phyloP scores from a whole-genome alignment of 306 rosid genomes.

The Phaseolus lunatus region DNA sequence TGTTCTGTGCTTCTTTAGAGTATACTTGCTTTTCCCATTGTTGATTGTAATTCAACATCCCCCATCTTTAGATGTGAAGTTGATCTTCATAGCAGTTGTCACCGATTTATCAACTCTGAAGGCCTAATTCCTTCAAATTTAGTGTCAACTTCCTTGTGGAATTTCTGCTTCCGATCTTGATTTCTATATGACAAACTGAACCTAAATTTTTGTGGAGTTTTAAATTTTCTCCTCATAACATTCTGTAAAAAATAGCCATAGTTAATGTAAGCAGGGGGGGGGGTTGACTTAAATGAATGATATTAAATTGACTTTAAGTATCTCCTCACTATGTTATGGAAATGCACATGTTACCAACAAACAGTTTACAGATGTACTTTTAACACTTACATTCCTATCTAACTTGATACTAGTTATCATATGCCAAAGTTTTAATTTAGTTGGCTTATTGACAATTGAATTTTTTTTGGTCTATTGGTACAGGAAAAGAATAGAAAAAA shows the following conservation, averaged over 20 bases:
- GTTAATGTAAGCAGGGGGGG: neutral
- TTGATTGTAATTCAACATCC: conserved; percentile 8
- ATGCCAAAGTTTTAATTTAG: neutral
- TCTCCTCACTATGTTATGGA: conserved; percentile 3
- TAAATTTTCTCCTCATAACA: conserved; percentile 11
- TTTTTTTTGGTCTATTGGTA: conserved; percentile 1
- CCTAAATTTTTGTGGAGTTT: neutral
- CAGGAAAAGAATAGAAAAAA: neutral
- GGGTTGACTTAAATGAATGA: neutral
- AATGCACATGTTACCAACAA: neutral
- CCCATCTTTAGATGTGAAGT: conserved; percentile 14
- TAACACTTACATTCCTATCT: conserved; percentile 26
- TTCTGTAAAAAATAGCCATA: neutral
- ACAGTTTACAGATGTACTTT: neutral
- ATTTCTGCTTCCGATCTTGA: conserved; percentile 11
- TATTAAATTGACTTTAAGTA: neutral
- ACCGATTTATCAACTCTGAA: conserved; percentile 20
- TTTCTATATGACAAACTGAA: neutral
- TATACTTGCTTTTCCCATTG: neutral
- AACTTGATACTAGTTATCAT: conserved; percentile 7
- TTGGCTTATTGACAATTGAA: neutral
- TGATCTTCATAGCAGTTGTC: conserved; percentile 20
- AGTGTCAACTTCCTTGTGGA: conserved; percentile 6
- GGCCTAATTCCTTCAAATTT: neutral
- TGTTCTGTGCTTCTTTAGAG: neutral